These are phyloP conservation scores for Coniosporium apollinis DNA, from an alignment of 495 filamentous ascomycete genomes.

Conservation along the genomic window DNA sequence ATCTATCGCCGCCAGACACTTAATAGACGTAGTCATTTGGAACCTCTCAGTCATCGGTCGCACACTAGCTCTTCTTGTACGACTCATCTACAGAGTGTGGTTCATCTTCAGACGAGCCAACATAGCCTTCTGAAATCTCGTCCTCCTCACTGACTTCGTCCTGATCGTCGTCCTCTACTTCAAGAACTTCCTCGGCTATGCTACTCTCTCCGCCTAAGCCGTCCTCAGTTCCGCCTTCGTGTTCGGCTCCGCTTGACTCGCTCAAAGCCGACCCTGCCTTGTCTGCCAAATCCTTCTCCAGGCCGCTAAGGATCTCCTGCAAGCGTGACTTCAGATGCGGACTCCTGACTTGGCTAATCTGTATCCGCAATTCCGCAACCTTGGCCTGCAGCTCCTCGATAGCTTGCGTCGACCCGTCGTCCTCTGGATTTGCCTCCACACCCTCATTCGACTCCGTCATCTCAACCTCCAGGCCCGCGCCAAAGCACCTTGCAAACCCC, in stretches of 20 bases:
- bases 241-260: background rate
- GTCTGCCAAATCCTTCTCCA: constrained; percentile 10
- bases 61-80: no score
- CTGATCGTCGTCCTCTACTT: no score
- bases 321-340: constrained; percentile 11
- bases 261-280: background rate
- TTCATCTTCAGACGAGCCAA: no score
- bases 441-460: background rate
- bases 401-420: constrained; percentile 7
- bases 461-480: constrained; percentile 9
- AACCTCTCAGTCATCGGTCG: no score
- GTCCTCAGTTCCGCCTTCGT: background rate
- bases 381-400: constrained; percentile 9
- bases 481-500: constrained; percentile 19
- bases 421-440: constrained; percentile 2
- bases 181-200: no score
- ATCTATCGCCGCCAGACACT: no score
- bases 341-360: constrained; percentile 10
- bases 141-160: no score
- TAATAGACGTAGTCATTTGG: no score
- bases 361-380: constrained; percentile 13
- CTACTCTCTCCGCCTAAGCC: no score
- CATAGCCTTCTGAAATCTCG: no score
- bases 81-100: no score
- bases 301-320: constrained; percentile 5